These are phyloP conservation scores for Mrakia hoshinonis DNA, from an alignment of 768 basidiomycete genomes.

Conservation along the genomic window DNA sequence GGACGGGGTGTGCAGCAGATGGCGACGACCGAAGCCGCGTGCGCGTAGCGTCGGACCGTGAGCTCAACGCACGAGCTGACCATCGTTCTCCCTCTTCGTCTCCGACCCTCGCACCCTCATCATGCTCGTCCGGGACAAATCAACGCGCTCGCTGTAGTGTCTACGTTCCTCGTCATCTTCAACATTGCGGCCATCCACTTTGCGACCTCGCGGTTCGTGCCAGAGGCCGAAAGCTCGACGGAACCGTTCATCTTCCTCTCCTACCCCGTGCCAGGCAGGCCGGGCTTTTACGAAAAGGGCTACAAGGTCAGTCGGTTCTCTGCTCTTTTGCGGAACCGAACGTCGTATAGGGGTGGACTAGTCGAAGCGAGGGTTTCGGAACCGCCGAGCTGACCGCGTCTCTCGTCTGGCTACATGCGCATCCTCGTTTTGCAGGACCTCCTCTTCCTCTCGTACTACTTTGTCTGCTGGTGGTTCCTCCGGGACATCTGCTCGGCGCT, in stretches of 20 bases:
- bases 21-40: background rate
- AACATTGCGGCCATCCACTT: background rate
- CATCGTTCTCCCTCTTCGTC: background rate
- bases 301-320: background rate
- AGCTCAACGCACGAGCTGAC: background rate
- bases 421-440: background rate
- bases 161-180: constrained; percentile 4
- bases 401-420: background rate
- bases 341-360: no score
- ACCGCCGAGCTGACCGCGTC: background rate
- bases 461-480: constrained; percentile 5
- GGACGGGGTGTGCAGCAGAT: no score
- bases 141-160: background rate
- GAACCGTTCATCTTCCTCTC: constrained; percentile 5
- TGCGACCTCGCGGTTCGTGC: background rate
- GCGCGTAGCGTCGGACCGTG: background rate
- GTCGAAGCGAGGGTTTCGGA: no score
- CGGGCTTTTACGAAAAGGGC: background rate
- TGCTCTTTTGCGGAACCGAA: no score
- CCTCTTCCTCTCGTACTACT: background rate
- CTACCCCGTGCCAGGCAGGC: background rate
- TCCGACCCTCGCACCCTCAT: background rate
- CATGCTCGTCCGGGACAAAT: background rate
- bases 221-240: background rate
- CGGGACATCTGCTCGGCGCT: background rate